A percentile compares a stretch with the other conserved stretches of the same genome.
These are phyloP conservation scores for Geranium brycei DNA, from an alignment of 345 rosid species.

Conservation along the genomic window DNA sequence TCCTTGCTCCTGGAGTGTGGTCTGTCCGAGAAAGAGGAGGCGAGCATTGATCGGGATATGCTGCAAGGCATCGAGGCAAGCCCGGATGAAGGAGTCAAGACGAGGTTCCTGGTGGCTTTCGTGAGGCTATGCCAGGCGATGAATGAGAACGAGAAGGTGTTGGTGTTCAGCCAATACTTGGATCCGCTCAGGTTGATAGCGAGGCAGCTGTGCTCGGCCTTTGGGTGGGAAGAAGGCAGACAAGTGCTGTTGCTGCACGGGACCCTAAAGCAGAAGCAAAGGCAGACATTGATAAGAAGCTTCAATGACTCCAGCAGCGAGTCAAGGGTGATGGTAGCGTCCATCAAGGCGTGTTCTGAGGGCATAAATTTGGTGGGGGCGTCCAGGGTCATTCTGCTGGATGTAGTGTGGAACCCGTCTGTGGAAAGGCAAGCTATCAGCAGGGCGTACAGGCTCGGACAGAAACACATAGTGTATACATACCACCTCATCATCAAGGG, in stretches of 20 bases:
- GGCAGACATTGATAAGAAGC: slow-evolving; percentile 34
- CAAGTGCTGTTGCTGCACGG: slow-evolving; percentile 49
- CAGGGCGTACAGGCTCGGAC: slow-evolving; percentile 65
- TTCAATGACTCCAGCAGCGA: slow-evolving; percentile 43
- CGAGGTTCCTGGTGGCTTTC: slow-evolving; percentile 43
- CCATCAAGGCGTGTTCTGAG: slow-evolving; percentile 59
- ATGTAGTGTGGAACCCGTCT: slow-evolving; percentile 78
- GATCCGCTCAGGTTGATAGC: slow-evolving; percentile 33
- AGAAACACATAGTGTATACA: slow-evolving; percentile 41
- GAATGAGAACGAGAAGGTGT: slow-evolving; percentile 47
- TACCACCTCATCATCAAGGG: slow-evolving; percentile 53
- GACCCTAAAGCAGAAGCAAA: slow-evolving; percentile 15
- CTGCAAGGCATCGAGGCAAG: slow-evolving; percentile 18
- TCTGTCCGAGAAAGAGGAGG: not conserved
- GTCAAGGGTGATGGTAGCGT: slow-evolving; percentile 60
- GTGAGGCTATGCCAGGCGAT: slow-evolving; percentile 26
- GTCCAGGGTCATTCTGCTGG: slow-evolving; percentile 71
- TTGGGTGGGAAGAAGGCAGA: slow-evolving; percentile 35
- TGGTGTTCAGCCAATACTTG: slow-evolving; percentile 56
- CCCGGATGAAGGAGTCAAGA: slow-evolving; percentile 44
- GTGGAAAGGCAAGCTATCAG: slow-evolving; percentile 81
- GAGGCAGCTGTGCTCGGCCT: slow-evolving; percentile 24
- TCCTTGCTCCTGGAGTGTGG: slow-evolving; percentile 18
- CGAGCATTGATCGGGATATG: not conserved
- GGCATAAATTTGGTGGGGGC: slow-evolving; percentile 75